Base-by-base conservation (phyloP, 331 rosid genomes). In the Dryas integrifolia region DNA sequence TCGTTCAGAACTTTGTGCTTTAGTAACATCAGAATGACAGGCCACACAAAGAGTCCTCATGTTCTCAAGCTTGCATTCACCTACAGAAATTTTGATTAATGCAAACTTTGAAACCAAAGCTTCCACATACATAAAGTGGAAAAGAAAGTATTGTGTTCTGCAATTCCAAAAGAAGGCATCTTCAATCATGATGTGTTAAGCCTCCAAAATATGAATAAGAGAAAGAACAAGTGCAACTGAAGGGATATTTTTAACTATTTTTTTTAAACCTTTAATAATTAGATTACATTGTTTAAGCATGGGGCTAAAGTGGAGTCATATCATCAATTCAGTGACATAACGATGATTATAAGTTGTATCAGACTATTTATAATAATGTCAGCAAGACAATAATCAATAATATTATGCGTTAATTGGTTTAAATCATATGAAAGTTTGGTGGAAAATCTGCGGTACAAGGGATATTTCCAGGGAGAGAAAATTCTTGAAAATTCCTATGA, bases 31-130 rank as follows among this genome's bases (percentile, higher is more conserved):
- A 67, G 68, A 78, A 83, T 94, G 98, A 78, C 98, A 91, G 43
- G 96, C 97, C 57, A 94, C 91, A 65, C 98, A 94, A 4, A 94
- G 92, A 71, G 98, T 91, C 76, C 98, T 86, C 92, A 94, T 81
- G 82, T 94, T 94, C 80, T 94, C 98, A 35, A 91, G 90, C 68
- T 82, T 85, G 83, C 97, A 94, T 72, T 91, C 98, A 8, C 98
- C 98, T 93, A 69, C 40, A 73, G 43, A 40, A 76, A 52, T 63
- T 58, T 74, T 38, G 67, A 59, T 69, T 11, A 58, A 10, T 60
- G 46, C 12, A 21, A 75, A 56, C 40, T 47, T n/a, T 45, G 64
- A 76, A 67, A 11, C 11, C 69, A 58, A 35, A 64, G 21, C 48
- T 78, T 67, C 51, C 0, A 21, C 65, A 38, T 13, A 13, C 21